Evolutionary conservation across 306 rosid species (phyloP), one percentile per base, ranked within the genome.

Genomic region (Vigna mungo): DNA sequence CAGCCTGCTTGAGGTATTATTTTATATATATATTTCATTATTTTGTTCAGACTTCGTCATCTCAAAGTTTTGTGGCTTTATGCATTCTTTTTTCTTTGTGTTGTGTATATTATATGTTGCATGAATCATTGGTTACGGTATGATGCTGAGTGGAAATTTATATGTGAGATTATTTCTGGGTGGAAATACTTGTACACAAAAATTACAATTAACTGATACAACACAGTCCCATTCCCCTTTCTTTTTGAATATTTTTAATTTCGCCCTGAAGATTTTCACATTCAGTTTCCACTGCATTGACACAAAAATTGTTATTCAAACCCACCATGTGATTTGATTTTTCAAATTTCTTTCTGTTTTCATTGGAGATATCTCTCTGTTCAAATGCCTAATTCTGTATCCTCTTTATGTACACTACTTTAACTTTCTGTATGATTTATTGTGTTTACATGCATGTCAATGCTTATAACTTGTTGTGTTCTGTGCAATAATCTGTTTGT

Each of bases 1-100:
- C 85, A 79, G 25, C 81, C 86, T 84, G 23, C 91, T 92, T 71
- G 90, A 88, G 71, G 71, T 65, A 65, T 4, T 65, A 1, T 4
- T 65, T 5, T 1, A 9, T 21, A 21, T 21, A 21, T 21, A 21
- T 6, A 25, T 62, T 16, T 36, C 44, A 61, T 30, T 5, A 30
- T 61, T 61, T 61, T 6, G 14, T 25, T 3, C 20, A 4, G 68
- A 1, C 46, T n/a, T 36, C 17, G 21, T 30, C 18, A 13, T 21
- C 63, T 56, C 13, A 0, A 59, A 4, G 37, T 13, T 59, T 14
- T 59, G 65, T 37, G 10, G 6, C 18, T 37, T 44, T 56, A 9
- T 27, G 11, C 15, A 1, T 2, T 59, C 18, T 56, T 20, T 46
- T 18, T 55, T 34, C 73, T 71, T 12, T 21, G 25, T 49, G 20